A percentile compares a stretch with the other conserved stretches of the same genome.
These are phyloP conservation scores for Malassezia slooffiae DNA, from an alignment of 1,284 basidiomycete genomes.

Conservation along the genomic window DNA sequence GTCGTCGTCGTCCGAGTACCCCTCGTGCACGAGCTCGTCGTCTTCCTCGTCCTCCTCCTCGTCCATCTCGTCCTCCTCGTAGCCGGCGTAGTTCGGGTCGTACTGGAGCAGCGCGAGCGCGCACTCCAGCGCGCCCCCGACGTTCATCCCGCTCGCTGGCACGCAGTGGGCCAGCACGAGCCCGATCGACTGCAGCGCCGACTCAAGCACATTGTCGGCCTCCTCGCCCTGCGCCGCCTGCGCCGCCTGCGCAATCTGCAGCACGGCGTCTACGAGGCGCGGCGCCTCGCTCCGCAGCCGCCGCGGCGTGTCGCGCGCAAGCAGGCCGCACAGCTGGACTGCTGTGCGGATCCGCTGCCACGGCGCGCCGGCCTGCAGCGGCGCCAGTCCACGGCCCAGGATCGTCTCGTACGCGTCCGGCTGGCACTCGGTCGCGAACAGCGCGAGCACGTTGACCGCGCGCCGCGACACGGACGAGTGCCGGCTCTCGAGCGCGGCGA, in stretches of 20 bases:
- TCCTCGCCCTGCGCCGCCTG: constrained; percentile 61
- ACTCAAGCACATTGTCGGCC: constrained; percentile 54
- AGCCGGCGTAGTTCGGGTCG: constrained; percentile 89
- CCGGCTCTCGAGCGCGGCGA: constrained; percentile 10
- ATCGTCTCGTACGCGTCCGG: constrained; percentile 16
- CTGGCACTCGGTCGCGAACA: constrained; percentile 51
- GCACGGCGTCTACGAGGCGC: constrained; percentile 49
- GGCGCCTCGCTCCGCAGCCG: constrained; percentile 22
- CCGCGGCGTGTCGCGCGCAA: constrained; percentile 34
- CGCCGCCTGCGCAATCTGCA: constrained; percentile 54
- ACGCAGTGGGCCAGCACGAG: constrained; percentile 63
- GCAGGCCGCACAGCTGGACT: constrained; percentile 66
- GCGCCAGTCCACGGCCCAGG: constrained; percentile 1
- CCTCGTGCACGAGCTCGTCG: constrained; percentile 54
- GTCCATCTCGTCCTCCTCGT: constrained; percentile 54
- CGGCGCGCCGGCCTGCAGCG: neutral
- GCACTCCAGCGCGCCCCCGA: constrained; percentile 59
- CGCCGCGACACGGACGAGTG: constrained; percentile 30
- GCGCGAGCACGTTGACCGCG: constrained; percentile 54
- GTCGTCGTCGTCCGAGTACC: constrained; percentile 92
- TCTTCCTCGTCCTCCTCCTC: constrained; percentile 47
- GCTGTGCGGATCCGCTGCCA: constrained; percentile 53
- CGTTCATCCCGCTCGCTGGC: constrained; percentile 63
- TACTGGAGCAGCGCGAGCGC: constrained; percentile 74
- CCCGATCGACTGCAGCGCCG: constrained; percentile 59